Base-by-base conservation (phyloP, 1,284 basidiomycete species). In the Exobasidium cylindrosporum region DNA sequence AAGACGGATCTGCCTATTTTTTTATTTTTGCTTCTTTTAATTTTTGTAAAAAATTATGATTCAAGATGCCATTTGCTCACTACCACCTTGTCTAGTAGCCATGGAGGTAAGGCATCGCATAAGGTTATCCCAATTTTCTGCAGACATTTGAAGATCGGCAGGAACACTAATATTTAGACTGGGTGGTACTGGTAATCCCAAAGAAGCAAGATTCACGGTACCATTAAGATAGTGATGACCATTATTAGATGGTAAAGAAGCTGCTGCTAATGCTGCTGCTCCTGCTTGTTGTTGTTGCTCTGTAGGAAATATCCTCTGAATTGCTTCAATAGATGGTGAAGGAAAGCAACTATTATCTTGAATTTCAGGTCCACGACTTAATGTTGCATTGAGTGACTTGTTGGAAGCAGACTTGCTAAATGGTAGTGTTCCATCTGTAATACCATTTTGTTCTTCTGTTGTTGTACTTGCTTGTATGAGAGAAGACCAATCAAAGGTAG, bases 401-500 rank as follows among this genome's bases (percentile, higher is more conserved):
- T 50, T 50, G 4, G 47, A 50, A 28, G 47, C 47, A 23, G 47
- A 23, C 3, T 28, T 28, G 21, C 21, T 24, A 24, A 50, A 50
- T 2, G 47, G 47, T 7, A 50, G 21, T 50, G n/a, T 28, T 7
- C 35, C 35, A 7, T 10, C 17, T 10, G 35, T 40, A 7, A 10
- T 17, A 7, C 7, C 17, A 17, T 17, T 40, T 7, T 17, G 7
- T 7, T 40, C 35, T 10, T 17, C 17, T 10, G 10, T 40, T 10
- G 35, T 17, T 40, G 35, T 17, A 40, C 35, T 40, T 17, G 26
- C 4, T 5, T 50, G 47, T 13, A 5, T 50, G n/a, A 50, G 21
- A 24, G 47, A 50, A 50, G 47, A 24, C 47, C 47, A 50, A 50
- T 50, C 47, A 50, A 50, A 50, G 5, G 14, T 50, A 14, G 47